Conservation (phyloP, 179 eudicot genomes). For the Nepenthes alata region DNA sequence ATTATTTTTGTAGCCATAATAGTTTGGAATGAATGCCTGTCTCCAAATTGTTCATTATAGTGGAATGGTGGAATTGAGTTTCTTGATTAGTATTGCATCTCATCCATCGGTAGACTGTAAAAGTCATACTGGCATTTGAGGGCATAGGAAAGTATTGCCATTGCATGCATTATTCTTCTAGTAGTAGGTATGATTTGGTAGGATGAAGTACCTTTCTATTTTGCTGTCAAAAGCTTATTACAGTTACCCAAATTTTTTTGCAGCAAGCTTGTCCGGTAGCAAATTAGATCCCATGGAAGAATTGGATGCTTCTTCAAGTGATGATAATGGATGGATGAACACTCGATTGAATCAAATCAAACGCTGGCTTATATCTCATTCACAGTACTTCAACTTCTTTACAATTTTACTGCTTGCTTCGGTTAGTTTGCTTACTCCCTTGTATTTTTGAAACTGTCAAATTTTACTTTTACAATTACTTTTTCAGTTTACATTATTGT, state of each 20-base stretch:
- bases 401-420: conserved; percentile 93
- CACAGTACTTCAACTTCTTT: conserved; percentile 81
- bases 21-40: too few species aligned
- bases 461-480: background rate
- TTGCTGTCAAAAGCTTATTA: background rate
- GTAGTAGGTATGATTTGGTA: background rate
- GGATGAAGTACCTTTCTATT: background rate
- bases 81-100: too few species aligned
- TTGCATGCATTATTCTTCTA: background rate
- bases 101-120: too few species aligned
- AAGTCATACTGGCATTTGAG: too few species aligned
- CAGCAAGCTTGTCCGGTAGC: conserved; percentile 69
- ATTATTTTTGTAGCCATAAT: too few species aligned
- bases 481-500: background rate
- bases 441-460: background rate
- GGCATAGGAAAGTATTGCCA: too few species aligned
- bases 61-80: too few species aligned
- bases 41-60: too few species aligned
- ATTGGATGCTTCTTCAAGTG: conserved; percentile 37
- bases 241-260: conserved; percentile 8
- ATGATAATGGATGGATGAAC: conserved; percentile 39
- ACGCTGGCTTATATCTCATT: conserved; percentile 70
- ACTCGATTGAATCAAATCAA: conserved; percentile 35
- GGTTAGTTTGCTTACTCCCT: conserved; percentile 42
- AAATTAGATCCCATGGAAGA: conserved; percentile 52